Evolutionary conservation across 2,329 filamentous ascomycete species (phyloP), one percentile per base, ranked within the genome.

Genomic region (Fonsecaea nubica): DNA sequence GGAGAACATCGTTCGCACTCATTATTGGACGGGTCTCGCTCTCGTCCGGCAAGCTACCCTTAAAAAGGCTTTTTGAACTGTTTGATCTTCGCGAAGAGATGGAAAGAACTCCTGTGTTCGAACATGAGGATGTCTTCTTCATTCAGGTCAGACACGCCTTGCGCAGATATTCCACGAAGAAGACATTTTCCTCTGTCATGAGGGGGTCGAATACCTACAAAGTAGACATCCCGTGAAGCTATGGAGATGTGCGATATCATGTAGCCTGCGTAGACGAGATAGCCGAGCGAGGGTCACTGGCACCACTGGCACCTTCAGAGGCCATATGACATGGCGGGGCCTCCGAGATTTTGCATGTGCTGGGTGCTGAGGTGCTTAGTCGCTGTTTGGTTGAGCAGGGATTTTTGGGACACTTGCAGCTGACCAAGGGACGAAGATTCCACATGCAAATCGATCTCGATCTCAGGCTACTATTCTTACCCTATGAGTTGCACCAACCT

Each of bases 271-370:
- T 25, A 25, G 25, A 25, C 33, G 10, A 21, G 35, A 58, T 58
- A 58, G 15, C 55, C 55, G 55, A 58, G 21, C 21, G 30, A 10
- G 32, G 2, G 25, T 25, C n/a, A 10, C 15, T 32, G n/a, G 2
- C 3, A 10, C 6, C 18, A 30, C 45, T 13, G 45, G 4, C 10
- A n/a, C n/a, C 12, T 52, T 25, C n/a, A 18, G 30, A 15, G 30
- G 42, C 45, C 12, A 50, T 32, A 50, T 50, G 57, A 59, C n/a
- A 53, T 48, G 35, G 56, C 63, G 30, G 45, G 18, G 50, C 57
- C 36, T 55, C 36, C 63, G 57, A 56, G 58, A 48, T 15, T 45
- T 56, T 53, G 63, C 63, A 61, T 65, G 56, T 65, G 63, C 48
- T 52, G 53, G 32, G 53, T n/a, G 36, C 18, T 45, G 36, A 36